Conservation (phyloP, 75 land plant species). For the Selaginella moellendorffii region DNA sequence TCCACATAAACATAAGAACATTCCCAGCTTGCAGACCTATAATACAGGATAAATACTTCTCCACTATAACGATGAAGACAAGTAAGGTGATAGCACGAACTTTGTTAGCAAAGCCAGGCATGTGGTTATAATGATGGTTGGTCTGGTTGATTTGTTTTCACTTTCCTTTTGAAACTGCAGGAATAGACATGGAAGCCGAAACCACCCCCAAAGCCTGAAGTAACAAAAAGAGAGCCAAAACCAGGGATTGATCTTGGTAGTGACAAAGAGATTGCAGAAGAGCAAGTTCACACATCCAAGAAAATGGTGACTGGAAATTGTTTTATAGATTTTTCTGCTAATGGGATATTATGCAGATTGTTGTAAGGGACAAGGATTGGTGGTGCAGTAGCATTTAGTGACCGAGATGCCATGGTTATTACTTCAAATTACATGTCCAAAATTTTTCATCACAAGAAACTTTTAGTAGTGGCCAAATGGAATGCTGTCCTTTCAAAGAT, state of each 20-base stretch:
- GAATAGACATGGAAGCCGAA: neutral
- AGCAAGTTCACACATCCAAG: neutral
- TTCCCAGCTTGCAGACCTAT: conserved; percentile 17
- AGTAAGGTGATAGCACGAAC: conserved; percentile 12
- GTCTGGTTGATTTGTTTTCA: neutral
- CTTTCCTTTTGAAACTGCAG: neutral
- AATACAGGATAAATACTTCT: conserved; percentile 12
- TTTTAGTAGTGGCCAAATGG: conserved; percentile 29
- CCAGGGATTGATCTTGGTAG: conserved; percentile 17
- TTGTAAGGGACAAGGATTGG: conserved; percentile 22
- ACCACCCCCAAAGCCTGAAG: conserved; percentile 2
- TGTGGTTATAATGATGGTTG: conserved; percentile 11
- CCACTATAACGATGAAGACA: conserved; percentile 15
- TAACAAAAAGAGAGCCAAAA: conserved; percentile 10
- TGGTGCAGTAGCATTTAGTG: conserved; percentile 4
- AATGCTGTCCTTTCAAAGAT: conserved; percentile 32
- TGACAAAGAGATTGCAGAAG: conserved; percentile 17
- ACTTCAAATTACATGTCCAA: neutral
- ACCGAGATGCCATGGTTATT: conserved; percentile 19
- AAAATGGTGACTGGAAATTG: too few relatives aligned
- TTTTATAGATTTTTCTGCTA: too few relatives aligned
- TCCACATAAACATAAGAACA: too few relatives aligned
- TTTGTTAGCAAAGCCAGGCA: conserved; percentile 3
- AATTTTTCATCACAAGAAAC: conserved; percentile 23
- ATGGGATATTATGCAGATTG: too few relatives aligned